A percentile compares a stretch with the other conserved stretches of the same genome.
Conservation (phyloP, 164 flowering plant genomes). For the Berberis thunbergii region DNA sequence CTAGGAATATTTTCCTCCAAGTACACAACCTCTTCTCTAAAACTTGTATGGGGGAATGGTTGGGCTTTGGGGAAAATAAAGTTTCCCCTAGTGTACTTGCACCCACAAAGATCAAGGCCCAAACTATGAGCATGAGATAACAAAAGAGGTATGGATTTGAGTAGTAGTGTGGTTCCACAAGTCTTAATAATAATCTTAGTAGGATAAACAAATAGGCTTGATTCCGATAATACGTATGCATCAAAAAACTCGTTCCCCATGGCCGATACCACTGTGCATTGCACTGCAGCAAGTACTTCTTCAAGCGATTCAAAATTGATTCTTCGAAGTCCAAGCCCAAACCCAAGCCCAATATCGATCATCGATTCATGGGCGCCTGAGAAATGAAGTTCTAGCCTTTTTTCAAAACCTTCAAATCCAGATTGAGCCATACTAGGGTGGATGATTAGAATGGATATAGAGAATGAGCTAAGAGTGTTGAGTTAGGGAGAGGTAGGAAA, state of each 20-base stretch:
- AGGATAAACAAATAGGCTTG: conserved; percentile 84
- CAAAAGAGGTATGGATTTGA: conserved; percentile 69
- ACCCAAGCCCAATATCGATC: not conserved
- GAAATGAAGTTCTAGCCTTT: not conserved
- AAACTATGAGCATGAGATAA: conserved; percentile 37
- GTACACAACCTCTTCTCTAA: conserved; percentile 57
- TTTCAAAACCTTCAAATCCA: conserved; percentile 3
- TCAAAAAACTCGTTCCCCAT: conserved; percentile 61
- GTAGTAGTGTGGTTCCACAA: conserved; percentile 90
- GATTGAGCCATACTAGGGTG: not conserved
- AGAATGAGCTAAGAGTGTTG: not conserved
- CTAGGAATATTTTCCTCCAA: conserved; percentile 46
- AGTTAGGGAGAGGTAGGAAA: not conserved
- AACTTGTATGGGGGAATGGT: conserved; percentile 74
- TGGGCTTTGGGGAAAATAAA: conserved; percentile 80
- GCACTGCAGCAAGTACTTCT: conserved; percentile 55
- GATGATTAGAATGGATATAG: not conserved
- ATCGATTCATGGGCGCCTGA: not conserved
- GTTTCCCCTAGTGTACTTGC: conserved; percentile 79
- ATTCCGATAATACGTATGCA: conserved; percentile 87
- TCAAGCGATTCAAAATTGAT: conserved; percentile 39
- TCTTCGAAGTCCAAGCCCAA: conserved; percentile 36
- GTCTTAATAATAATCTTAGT: conserved; percentile 83
- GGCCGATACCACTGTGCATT: conserved; percentile 86
- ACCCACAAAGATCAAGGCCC: conserved; percentile 34